Evolutionary conservation across 352 stramenopile species (phyloP).

Genomic region (Globisporangium irregulare): DNA sequence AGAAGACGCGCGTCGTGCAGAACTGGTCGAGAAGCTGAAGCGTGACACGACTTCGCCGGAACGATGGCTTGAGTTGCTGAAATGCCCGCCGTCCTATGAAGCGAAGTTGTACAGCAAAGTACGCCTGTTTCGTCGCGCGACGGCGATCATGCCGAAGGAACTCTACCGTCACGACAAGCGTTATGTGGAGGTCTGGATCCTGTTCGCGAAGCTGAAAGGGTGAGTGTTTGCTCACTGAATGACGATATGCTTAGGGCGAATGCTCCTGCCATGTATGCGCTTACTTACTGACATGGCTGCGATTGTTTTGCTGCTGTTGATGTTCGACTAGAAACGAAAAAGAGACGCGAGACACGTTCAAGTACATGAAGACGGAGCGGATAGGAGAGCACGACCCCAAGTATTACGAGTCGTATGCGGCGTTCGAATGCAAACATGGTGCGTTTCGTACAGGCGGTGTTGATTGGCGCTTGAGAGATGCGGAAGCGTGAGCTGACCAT

Average conservation of each 20-base stretch:
- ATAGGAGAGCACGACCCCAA: conserved; percentile 46
- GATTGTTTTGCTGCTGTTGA: background rate
- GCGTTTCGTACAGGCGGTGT: background rate
- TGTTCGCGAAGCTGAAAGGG: conserved; percentile 49
- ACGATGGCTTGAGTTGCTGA: conserved; percentile 55
- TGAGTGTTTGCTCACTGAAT: conserved; percentile 14
- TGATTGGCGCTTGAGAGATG: background rate
- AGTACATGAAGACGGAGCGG: conserved; percentile 50
- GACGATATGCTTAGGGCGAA: background rate
- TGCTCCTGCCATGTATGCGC: background rate
- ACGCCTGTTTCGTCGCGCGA: conserved; percentile 42
- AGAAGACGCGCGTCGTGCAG: conserved; percentile 34
- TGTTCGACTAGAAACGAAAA: conserved; percentile 31
- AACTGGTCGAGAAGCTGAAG: conserved; percentile 51
- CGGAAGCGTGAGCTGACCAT: background rate
- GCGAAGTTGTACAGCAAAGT: conserved; percentile 38
- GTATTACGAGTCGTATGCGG: conserved; percentile 65
- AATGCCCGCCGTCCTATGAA: conserved; percentile 39
- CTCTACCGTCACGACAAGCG: conserved; percentile 25
- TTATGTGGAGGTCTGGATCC: conserved; percentile 66
- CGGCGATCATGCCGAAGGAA: conserved; percentile 35
- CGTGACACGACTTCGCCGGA: conserved; percentile 36
- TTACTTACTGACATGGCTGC: background rate
- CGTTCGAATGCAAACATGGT: conserved; percentile 52
- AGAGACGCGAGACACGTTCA: conserved; percentile 47